Evolutionary conservation across 176 grass and related monocot genomes (phyloP), one percentile per base, ranked within the genome.

Genomic region (Pharus latifolius): DNA sequence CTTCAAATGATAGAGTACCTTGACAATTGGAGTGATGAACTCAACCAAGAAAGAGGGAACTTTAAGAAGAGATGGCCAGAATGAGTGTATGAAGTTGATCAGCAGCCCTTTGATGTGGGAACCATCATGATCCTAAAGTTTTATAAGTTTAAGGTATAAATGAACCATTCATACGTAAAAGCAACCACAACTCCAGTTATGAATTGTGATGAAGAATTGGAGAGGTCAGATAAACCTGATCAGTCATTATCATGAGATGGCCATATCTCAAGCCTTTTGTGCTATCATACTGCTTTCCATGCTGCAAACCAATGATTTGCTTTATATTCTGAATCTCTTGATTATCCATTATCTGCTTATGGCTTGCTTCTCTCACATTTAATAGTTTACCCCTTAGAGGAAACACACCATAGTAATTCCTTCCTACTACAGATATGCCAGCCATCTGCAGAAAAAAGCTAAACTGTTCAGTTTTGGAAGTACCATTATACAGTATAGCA

Each of bases 171-270:
- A 4, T 66, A 46, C 16, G 5, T 30, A 8, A 2, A 17, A n/a
- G n/a, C n/a, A n/a, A n/a, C n/a, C n/a, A 14, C 32, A 33, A n/a
- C 12, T 52, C 55, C 14, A 67, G 5, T 43, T 55, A 57, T 10
- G 43, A 33, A 6, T 67, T 49, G 6, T 37, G 25, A 63, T 32
- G 7, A 68, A 67, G 13, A 76, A 49, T 15, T 74, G 56, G 16
- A 57, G 48, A 73, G 7, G 9, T 54, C 0, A 37, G 16, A 22
- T 45, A 37, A 63, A 92, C 94, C 89, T 98, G 94, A 85, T 98
- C 94, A 14, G 94, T 98, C 94, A 98, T 98, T 78, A 98, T 98
- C 94, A 98, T 93, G 24, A 98, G 89, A 72, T 90, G 89, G 2
- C 94, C 94, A 60, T 98, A 98, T 98, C 94, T 84, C 67, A 98